phyloP scores from a whole-genome alignment of 352 stramenopile genomes.

The Elongisporangium undulatum region DNA sequence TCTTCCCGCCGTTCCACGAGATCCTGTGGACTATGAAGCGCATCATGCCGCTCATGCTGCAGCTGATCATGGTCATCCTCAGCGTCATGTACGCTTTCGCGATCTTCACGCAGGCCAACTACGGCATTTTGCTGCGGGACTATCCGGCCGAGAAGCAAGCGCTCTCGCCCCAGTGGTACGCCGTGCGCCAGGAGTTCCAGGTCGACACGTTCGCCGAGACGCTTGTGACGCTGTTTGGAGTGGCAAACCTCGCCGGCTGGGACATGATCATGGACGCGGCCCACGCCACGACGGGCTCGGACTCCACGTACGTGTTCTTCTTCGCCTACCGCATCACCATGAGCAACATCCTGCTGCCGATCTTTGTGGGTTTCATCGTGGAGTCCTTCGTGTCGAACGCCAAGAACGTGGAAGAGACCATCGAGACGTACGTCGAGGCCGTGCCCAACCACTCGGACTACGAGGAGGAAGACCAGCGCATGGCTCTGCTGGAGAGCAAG shows the following conservation, averaged over 20 bases:
- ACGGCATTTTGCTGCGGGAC: conserved; percentile 48
- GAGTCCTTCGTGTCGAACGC: conserved; percentile 80
- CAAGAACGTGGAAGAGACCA: conserved; percentile 62
- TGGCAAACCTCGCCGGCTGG: conserved; percentile 73
- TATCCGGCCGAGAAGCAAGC: conserved; percentile 45
- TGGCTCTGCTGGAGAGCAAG: conserved; percentile 37
- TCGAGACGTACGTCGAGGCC: conserved; percentile 56
- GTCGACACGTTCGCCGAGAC: conserved; percentile 72
- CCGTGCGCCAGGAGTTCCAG: conserved; percentile 69
- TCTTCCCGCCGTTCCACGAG: conserved; percentile 79
- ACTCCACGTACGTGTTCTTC: conserved; percentile 75
- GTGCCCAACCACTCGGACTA: conserved; percentile 21
- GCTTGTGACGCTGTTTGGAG: conserved; percentile 74
- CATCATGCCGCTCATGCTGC: conserved; percentile 73
- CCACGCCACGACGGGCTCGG: conserved; percentile 51
- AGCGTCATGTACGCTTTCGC: conserved; percentile 83
- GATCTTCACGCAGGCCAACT: conserved; percentile 78
- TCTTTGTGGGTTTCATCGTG: conserved; percentile 85
- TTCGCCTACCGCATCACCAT: conserved; percentile 82
- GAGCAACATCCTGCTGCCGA: conserved; percentile 77
- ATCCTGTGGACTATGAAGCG: conserved; percentile 85
- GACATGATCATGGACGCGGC: conserved; percentile 78
- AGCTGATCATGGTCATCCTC: conserved; percentile 79
- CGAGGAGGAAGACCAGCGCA: conserved; percentile 45
- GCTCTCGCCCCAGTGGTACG: conserved; percentile 61